These are phyloP conservation scores for Daedaleopsis sinensis DNA, from an alignment of 768 basidiomycete genomes.

Conservation along the genomic window DNA sequence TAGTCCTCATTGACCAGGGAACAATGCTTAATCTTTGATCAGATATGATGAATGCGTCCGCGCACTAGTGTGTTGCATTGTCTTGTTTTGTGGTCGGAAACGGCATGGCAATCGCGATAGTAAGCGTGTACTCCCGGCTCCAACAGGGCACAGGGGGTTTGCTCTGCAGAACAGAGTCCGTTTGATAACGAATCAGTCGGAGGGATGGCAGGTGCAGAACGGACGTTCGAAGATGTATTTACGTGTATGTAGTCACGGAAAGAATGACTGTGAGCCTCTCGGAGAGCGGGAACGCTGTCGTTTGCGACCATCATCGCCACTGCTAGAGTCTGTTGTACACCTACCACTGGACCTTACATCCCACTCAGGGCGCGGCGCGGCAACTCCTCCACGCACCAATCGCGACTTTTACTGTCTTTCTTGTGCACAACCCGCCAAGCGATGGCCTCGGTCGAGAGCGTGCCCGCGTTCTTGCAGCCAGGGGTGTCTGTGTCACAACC, in stretches of 20 bases:
- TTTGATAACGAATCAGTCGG: not conserved
- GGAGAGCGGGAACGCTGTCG: conserved; percentile 9
- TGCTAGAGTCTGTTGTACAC: conserved; percentile 12
- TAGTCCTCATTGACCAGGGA: no score
- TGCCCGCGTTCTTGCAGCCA: conserved; percentile 73
- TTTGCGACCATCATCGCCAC: conserved; percentile 22
- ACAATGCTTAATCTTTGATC: no score
- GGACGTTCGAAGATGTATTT: not conserved
- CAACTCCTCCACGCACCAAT: conserved; percentile 3
- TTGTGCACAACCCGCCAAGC: conserved; percentile 22
- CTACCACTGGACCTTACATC: not conserved
- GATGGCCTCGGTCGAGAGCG: conserved; percentile 75
- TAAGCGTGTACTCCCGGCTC: no score
- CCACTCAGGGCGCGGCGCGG: not conserved
- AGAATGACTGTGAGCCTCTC: not conserved
- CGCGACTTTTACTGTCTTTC: not conserved
- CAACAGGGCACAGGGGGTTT: no score
- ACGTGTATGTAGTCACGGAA: not conserved
- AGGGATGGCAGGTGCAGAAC: not conserved
- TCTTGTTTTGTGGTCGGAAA: no score
- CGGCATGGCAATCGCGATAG: no score
- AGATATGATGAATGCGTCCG: no score
- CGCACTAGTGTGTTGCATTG: no score
- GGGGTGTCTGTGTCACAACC: conserved; percentile 77
- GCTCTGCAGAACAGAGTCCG: not conserved